Evolutionary conservation across 306 rosid genomes (phyloP).

Genomic region (Prosopis cineraria): DNA sequence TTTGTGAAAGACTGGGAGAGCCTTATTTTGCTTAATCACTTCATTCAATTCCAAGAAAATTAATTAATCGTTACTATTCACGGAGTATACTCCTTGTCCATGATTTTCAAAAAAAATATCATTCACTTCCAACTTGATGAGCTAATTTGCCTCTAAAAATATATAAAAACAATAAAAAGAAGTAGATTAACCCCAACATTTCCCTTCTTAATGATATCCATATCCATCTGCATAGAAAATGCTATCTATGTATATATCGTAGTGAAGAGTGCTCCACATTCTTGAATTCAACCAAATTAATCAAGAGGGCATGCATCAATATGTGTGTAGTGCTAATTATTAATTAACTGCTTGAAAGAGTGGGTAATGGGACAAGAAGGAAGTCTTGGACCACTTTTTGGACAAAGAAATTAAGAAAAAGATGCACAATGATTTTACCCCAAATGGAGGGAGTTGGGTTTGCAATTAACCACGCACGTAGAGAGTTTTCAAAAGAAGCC

Average conservation of each 20-base stretch:
- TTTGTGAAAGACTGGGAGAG: neutral
- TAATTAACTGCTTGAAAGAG: slow-evolving; percentile 29
- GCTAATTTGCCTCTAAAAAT: neutral
- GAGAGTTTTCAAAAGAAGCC: slow-evolving; percentile 46
- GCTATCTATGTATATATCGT: slow-evolving; percentile 33
- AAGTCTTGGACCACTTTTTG: slow-evolving; percentile 29
- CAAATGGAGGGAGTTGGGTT: slow-evolving; percentile 53
- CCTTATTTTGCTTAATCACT: neutral
- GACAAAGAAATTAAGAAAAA: slow-evolving; percentile 16
- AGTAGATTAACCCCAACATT: slow-evolving; percentile 31
- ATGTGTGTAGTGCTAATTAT: neutral
- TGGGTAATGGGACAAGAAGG: slow-evolving; percentile 41
- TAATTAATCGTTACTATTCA: neutral
- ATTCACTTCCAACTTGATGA: neutral
- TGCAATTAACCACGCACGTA: too few species aligned
- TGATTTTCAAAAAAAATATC: neutral
- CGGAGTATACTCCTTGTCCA: neutral
- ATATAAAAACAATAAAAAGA: neutral
- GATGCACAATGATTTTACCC: slow-evolving; percentile 54
- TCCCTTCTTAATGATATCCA: slow-evolving; percentile 19
- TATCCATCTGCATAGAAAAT: slow-evolving; percentile 40
- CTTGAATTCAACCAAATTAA: neutral
- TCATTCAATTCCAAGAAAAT: neutral
- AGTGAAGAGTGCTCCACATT: slow-evolving; percentile 55
- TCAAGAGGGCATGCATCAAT: slow-evolving; percentile 34